phyloP scores from a whole-genome alignment of 345 rosid species.

The Schrenkiella parvula region DNA sequence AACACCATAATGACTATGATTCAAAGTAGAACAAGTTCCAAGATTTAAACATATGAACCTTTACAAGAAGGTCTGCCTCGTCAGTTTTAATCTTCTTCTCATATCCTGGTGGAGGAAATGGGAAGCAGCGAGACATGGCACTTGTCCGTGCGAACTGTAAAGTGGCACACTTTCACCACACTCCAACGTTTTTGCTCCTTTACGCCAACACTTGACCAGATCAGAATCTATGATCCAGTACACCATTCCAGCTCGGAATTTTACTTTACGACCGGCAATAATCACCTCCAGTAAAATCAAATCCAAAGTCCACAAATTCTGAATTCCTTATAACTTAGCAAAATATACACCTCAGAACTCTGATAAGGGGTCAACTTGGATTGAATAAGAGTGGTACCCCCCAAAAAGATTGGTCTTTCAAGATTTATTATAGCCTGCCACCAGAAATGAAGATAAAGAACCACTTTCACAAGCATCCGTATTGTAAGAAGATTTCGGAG shows the following conservation, averaged over 20 bases:
- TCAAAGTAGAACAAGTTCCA: conserved; percentile 34
- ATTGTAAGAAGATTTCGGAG: not conserved
- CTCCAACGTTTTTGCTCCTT: conserved; percentile 20
- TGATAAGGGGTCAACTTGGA: conserved; percentile 2
- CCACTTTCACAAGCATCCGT: conserved; percentile 4
- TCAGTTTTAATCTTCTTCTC: conserved; percentile 62
- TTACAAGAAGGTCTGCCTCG: conserved; percentile 48
- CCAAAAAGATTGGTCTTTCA: not conserved
- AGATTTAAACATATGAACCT: conserved; percentile 62
- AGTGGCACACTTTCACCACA: conserved; percentile 32
- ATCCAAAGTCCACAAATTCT: conserved; percentile 1
- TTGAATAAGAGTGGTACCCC: not conserved
- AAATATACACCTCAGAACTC: conserved; percentile 3
- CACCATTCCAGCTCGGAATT: conserved; percentile 47
- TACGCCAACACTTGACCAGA: conserved; percentile 53
- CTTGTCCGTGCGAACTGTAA: conserved; percentile 24
- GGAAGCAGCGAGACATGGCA: conserved; percentile 99
- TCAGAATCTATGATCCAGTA: conserved; percentile 43
- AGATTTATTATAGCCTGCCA: conserved; percentile 18
- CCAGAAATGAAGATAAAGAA: conserved; percentile 35
- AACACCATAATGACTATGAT: not conserved
- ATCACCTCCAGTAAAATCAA: conserved; percentile 4
- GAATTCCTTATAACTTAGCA: conserved; percentile 4
- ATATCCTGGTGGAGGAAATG: conserved; percentile 96
- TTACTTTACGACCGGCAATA: not conserved